Evolutionary conservation across 2,329 filamentous ascomycete genomes (phyloP).

Genomic region (Didymella segeticola): DNA sequence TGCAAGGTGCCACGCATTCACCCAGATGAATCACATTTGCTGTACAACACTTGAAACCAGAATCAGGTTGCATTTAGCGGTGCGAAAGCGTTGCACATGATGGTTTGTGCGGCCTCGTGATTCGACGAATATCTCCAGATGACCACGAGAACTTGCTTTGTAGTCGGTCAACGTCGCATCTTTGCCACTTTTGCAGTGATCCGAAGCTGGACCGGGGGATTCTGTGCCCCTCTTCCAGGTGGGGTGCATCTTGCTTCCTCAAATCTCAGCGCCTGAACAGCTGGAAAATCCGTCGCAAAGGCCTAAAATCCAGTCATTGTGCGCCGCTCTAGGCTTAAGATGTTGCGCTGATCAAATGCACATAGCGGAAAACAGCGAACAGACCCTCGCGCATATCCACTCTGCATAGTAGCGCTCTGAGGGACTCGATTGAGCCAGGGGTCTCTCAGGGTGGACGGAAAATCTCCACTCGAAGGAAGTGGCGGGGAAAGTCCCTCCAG

Average conservation of each 20-base stretch:
- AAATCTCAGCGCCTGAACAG: conserved; percentile 20
- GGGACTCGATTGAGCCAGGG: conserved; percentile 3
- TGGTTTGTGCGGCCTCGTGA: conserved; percentile 40
- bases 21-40: conserved; percentile 27
- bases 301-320: conserved; percentile 18
- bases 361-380: conserved; percentile 37
- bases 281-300: conserved; percentile 25
- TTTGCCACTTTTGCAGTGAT: conserved; percentile 15
- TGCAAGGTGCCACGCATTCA: conserved; percentile 29
- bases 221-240: conserved; percentile 19
- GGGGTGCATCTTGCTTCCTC: conserved; percentile 29
- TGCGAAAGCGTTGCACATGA: conserved; percentile 45
- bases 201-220: conserved; percentile 23
- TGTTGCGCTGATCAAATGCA: conserved; percentile 33
- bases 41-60: conserved; percentile 52
- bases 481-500: conserved; percentile 34
- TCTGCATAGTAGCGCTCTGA: no score
- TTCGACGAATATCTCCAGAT: conserved; percentile 43
- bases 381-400: conserved; percentile 26
- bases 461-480: conserved; percentile 21
- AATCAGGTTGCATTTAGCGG: conserved; percentile 42
- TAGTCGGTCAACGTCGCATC: conserved; percentile 40
- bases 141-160: conserved; percentile 44
- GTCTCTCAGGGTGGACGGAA: conserved; percentile 18
- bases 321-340: conserved; percentile 10